Evolutionary conservation across 2,329 filamentous ascomycete genomes (phyloP).

Genomic region (Beauveria sp.): DNA sequence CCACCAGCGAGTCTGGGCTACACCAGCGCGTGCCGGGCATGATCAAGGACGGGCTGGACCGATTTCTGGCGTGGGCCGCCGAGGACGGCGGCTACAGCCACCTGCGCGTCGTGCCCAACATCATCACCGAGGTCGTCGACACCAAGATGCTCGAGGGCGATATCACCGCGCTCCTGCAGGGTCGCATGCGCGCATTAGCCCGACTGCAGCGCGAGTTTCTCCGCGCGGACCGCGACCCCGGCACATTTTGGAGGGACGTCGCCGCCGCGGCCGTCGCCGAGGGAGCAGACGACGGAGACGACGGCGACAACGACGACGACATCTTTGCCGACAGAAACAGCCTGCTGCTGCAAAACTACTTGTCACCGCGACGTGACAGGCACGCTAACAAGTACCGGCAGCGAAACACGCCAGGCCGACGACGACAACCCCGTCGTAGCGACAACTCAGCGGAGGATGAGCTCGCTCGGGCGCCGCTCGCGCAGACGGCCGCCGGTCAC

Average conservation of each 20-base stretch:
- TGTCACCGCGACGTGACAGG: slow-evolving; percentile 1
- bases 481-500: no score
- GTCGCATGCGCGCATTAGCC: slow-evolving; percentile 28
- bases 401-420: neutral
- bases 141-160: slow-evolving; percentile 19
- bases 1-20: slow-evolving; percentile 27
- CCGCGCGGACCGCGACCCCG: slow-evolving; percentile 18
- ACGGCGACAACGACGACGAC: neutral
- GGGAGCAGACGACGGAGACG: neutral
- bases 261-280: slow-evolving; percentile 8
- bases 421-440: neutral
- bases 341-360: slow-evolving; percentile 3
- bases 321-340: neutral
- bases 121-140: slow-evolving; percentile 30
- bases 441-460: neutral
- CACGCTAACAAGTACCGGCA: neutral
- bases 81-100: slow-evolving; percentile 30
- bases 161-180: slow-evolving; percentile 28
- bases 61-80: slow-evolving; percentile 34
- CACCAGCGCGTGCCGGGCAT: slow-evolving; percentile 23
- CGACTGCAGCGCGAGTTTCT: slow-evolving; percentile 30
- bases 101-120: slow-evolving; percentile 30
- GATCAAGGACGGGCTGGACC: slow-evolving; percentile 28
- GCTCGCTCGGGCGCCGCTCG: neutral
- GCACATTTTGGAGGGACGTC: slow-evolving; percentile 23